Base-by-base conservation (phyloP, 2,329 filamentous ascomycete species). In the Colletotrichum siamense region DNA sequence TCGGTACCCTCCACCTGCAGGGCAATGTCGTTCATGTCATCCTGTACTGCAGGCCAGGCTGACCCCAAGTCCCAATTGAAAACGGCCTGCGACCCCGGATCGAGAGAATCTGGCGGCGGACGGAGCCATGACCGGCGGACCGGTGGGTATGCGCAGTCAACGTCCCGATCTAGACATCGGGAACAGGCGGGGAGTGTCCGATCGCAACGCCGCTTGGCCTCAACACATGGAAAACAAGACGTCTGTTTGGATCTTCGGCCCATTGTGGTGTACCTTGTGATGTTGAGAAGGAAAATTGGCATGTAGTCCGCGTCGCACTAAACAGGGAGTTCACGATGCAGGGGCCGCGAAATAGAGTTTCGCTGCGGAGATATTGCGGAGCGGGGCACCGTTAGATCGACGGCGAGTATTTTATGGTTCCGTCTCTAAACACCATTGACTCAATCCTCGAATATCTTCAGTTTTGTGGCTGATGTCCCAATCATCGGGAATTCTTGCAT, bases 181-280 rank as follows among this genome's bases (percentile, higher is more conserved):
- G 62, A 52, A 26, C 75, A 77, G 18, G 65, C 34, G 5, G 75
- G 75, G 8, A 74, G 66, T 15, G 44, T 49, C 10, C 39, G 62
- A 36, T 77, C 75, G 36, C 74, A 77, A 4, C 71, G 74, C 16
- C 74, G 26, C n/a, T 73, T 76, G 28, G 64, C 65, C 22, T 68
- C 66, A 5, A 62, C 71, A 13, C 74, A 76, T 15, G 74, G 44
- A 9, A 66, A 65, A 6, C 74, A 76, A 5, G 74, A 57, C 4
- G 39, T 73, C 30, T 74, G 76, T 59, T 76, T 76, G 4, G 75
- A 77, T 24, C 36, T 34, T 34, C 70, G 63, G n/a, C 52, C 55
- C 64, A 73, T 73, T 22, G 44, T 1, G n/a, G 6, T 52, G 39
- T 52, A 13, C 10, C 44, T 52, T 52, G n/a, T 52, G 44, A 22